Conservation (phyloP, 179 eudicot genomes). For the Silene noctiflora region DNA sequence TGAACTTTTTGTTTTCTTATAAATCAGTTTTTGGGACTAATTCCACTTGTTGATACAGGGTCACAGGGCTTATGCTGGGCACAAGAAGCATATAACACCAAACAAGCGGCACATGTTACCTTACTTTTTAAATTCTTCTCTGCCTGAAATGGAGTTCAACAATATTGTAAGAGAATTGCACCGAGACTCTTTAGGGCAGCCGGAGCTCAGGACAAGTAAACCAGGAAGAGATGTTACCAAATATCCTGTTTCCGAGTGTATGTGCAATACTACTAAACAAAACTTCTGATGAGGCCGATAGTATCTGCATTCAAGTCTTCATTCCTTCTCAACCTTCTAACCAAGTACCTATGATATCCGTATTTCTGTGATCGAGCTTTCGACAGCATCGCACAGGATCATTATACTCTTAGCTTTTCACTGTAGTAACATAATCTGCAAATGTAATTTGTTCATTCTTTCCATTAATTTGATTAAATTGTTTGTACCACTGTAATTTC, state of each 20-base stretch:
- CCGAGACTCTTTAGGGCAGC: slow-evolving; percentile 80
- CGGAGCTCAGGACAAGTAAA: slow-evolving; percentile 71
- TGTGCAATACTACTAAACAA: slow-evolving; percentile 54
- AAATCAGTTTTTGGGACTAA: slow-evolving; percentile 1
- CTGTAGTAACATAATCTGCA: slow-evolving; percentile 8
- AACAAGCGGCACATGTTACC: slow-evolving; percentile 90
- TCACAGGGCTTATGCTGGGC: slow-evolving; percentile 91
- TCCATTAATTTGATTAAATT: slow-evolving; percentile 25
- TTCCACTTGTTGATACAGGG: slow-evolving; percentile 48
- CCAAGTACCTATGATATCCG: not conserved
- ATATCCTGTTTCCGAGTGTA: slow-evolving; percentile 87
- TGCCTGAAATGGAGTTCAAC: slow-evolving; percentile 71
- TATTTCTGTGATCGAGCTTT: not conserved
- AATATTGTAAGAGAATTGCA: slow-evolving; percentile 67
- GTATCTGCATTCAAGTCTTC: not conserved
- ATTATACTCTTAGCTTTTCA: not conserved
- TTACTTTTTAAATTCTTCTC: slow-evolving; percentile 63
- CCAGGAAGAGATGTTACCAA: slow-evolving; percentile 80
- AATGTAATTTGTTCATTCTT: slow-evolving; percentile 24
- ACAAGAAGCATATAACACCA: slow-evolving; percentile 83
- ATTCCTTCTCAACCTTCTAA: not conserved
- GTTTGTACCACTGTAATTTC: slow-evolving; percentile 11
- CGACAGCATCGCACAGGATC: not conserved
- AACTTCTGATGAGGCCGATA: slow-evolving; percentile 18
- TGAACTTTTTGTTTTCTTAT: not conserved